Percentiles rank a stretch among this genome's conserved stretches.
phyloP scores from a whole-genome alignment of 2,329 filamentous ascomycete genomes.

The Colletotrichum tabaci region DNA sequence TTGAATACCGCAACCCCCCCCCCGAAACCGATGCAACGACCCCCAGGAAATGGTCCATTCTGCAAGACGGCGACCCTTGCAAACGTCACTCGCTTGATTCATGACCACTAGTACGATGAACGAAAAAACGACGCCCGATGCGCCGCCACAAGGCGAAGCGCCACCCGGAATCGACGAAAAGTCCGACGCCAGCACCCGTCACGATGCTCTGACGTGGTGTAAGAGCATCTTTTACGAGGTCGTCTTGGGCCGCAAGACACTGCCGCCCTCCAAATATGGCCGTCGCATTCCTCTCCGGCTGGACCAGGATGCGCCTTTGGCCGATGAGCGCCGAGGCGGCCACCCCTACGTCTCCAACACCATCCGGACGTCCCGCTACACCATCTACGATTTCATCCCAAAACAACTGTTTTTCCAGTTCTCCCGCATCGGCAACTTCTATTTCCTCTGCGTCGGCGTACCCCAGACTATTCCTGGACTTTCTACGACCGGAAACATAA shows the following conservation, averaged over 20 bases:
- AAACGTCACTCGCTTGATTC: slow-evolving; percentile 24
- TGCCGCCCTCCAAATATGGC: slow-evolving; percentile 82
- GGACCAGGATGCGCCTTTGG: slow-evolving; percentile 56
- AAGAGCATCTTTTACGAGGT: slow-evolving; percentile 60
- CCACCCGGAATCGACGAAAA: neutral
- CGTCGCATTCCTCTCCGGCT: slow-evolving; percentile 62
- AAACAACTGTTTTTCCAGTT: slow-evolving; percentile 90
- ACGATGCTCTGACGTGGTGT: slow-evolving; percentile 35
- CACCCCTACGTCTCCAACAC: slow-evolving; percentile 69
- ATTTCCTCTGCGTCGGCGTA: slow-evolving; percentile 88
- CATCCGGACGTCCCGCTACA: slow-evolving; percentile 89
- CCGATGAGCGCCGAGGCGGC: slow-evolving; percentile 64
- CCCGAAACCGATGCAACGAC: slow-evolving; percentile 20
- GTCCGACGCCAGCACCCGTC: neutral
- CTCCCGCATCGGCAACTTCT: slow-evolving; percentile 87
- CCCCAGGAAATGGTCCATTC: neutral
- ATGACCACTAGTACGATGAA: slow-evolving; percentile 18
- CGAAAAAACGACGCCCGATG: neutral
- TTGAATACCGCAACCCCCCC: slow-evolving; percentile 2
- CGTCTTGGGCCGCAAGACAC: slow-evolving; percentile 75
- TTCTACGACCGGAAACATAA: slow-evolving; percentile 82
- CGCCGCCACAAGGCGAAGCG: slow-evolving; percentile 11
- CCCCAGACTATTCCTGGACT: slow-evolving; percentile 84
- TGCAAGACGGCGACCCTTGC: slow-evolving; percentile 4
- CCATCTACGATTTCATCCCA: slow-evolving; percentile 86